Base-by-base conservation (phyloP, 1,284 basidiomycete genomes). In the Naganishia cerealis region DNA sequence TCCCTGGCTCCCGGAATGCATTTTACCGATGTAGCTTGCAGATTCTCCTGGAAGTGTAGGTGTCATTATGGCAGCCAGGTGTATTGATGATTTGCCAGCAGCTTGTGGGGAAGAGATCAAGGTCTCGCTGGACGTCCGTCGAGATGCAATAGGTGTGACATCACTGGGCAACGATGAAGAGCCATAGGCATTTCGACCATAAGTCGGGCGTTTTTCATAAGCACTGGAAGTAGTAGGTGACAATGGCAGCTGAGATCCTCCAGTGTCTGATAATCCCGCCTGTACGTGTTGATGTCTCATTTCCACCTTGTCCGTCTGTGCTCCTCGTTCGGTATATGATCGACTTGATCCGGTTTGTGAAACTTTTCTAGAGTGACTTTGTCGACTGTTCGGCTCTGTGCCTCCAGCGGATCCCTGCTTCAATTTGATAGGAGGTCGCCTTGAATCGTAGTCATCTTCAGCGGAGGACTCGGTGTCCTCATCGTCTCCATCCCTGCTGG, bases 401-500 rank as follows among this genome's bases (percentile, higher is more conserved):
- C n/a, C 24, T 24, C 38, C 16, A 15, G 43, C 26, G 5, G 58
- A 29, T 48, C 52, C 59, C 33, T 66, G 66, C 24, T 52, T 56
- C 12, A 53, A 21, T 24, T 62, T 61, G 53, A 58, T 58, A 29
- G 50, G 48, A 33, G 29, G 46, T 50, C 62, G 42, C 68, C 66
- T 39, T 78, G 78, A 42, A 71, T 72, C 1, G 40, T 83, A 71
- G 8, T 72, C 74, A 29, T 78, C 78, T 29, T 63, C 68, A 53
- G 58, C 62, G 4, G 66, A 68, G 53, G 65, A 68, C 53, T 71
- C 71, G 15, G 81, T 79, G n/a, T 83, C 87, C 56, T 88, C 87
- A n/a, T 86, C 86, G 68, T 91, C 89, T 69, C 90, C 90, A 73
- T 91, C 91, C 68, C 90, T 85, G 74, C 89, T 90, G 85, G 69